Evolutionary conservation across 495 filamentous ascomycete genomes (phyloP).

Genomic region (Polyplosphaeria fusca): DNA sequence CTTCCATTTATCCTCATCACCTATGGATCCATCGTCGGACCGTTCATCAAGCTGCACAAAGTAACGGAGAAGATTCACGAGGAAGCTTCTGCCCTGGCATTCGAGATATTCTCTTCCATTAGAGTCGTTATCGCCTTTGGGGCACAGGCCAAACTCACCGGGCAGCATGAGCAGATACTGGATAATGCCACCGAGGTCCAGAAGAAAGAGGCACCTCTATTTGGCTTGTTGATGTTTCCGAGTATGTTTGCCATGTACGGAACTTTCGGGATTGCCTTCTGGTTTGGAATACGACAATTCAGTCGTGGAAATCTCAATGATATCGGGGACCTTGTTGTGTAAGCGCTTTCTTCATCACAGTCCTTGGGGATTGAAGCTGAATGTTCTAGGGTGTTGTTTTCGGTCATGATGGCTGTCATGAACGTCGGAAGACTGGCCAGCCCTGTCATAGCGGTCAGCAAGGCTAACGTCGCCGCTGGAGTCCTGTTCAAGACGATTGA

Average conservation of each 20-base stretch:
- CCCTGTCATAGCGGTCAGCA: conserved; percentile 32
- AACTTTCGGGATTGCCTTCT: conserved; percentile 36
- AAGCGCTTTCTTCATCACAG: too few relatives aligned
- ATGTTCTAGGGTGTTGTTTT: conserved; percentile 28
- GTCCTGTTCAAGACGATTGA: conserved; percentile 35
- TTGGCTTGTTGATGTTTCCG: conserved; percentile 39
- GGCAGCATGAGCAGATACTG: conserved; percentile 54
- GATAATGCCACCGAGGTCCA: conserved; percentile 57
- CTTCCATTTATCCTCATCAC: conserved; percentile 55
- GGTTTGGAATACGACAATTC: conserved; percentile 38
- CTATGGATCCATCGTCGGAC: conserved; percentile 55
- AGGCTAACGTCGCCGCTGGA: conserved; percentile 30
- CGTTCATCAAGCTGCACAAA: conserved; percentile 56
- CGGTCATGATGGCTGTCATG: conserved; percentile 31
- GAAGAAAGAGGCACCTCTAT: conserved; percentile 49
- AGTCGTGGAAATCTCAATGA: conserved; percentile 14
- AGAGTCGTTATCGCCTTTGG: conserved; percentile 62
- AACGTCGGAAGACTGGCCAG: conserved; percentile 17
- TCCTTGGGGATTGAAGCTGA: too few relatives aligned
- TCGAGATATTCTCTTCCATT: conserved; percentile 45
- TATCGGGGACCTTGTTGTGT: conserved; percentile 30
- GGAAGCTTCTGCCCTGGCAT: conserved; percentile 59
- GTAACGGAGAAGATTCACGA: conserved; percentile 57
- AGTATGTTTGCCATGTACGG: conserved; percentile 35
- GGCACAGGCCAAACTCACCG: conserved; percentile 54